Evolutionary conservation across 2,329 filamentous ascomycete species (phyloP), one percentile per base, ranked within the genome.

Genomic region (Aspergillus flavus): DNA sequence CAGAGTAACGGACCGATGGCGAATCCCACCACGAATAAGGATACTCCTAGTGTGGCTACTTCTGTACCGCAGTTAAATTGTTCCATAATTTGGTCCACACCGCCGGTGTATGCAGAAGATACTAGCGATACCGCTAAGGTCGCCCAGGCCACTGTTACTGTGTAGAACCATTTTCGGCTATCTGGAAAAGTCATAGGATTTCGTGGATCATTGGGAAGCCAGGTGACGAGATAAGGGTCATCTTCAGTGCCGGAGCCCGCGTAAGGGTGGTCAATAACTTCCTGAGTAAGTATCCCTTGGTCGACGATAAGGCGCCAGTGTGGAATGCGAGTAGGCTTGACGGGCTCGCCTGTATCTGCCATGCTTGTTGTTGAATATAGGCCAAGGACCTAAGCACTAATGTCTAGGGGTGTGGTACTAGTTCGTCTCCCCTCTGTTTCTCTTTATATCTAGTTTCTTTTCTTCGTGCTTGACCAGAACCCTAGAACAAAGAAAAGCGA

Each of bases 1-100:
- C 77, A 80, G 34, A 79, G 69, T 14, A 79, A 59, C 0, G 78
- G 78, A 0, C 78, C 64, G 46, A 79, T 73, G 32, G 77, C 76
- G 61, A 79, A 80, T 26, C 78, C 78, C 19, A 79, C 61, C 12
- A 80, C 72, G 62, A 78, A 79, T 7, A 66, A 43, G 6, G 64
- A 66, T 19, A 66, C 57, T 26, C 64, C 64, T 19, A 66, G 45
- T 4, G 60, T 64, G 16, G 62, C 64, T 26, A 66, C 57, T 52
- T 64, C 62, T 10, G 60, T 57, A 55, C 59, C 30, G 26, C 60
- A 58, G 32, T 57, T 23, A 32, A 66, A 64, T 32, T 64, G 45
- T 16, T 58, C 39, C 19, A 66, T 58, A n/a, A 66, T 61, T 16
- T 64, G 57, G 4, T 46, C 39, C 9, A 66, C 58, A 3, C 64